Evolutionary conservation across 202 grass and related monocot genomes (phyloP), one percentile per base, ranked within the genome.

Genomic region (Zizania palustris): DNA sequence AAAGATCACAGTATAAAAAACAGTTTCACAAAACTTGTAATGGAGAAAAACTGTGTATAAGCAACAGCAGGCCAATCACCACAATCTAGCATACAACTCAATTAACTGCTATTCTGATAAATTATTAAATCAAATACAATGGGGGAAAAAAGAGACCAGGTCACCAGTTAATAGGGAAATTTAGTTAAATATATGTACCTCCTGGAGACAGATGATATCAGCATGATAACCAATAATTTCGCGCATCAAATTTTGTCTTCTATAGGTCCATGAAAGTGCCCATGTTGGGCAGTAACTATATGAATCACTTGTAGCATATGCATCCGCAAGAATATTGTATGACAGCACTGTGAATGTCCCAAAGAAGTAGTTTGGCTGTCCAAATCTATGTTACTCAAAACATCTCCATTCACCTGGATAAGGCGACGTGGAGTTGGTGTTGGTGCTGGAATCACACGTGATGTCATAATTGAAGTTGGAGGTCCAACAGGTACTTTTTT

Each of bases 181-280:
- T 45, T n/a, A 72, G 19, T 48, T 58, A 42, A 22, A 45, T 28
- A 83, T 59, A 71, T 40, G 14, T 95, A 96, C 96, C 96, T 99
- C 96, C 81, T 99, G 96, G 75, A 99, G 96, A 83, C 96, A 99
- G 67, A 99, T 90, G 58, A 99, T 99, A 82, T 99, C 96, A 42
- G 96, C 90, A 87, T 93, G 96, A 58, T 99, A 99, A 15, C 92
- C 92, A 82, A 96, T 86, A 84, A 99, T 99, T 80, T 99, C 96
- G 16, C 89, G 89, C 71, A 99, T 75, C 81, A 99, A 93, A 77
- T 99, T 99, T 72, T 99, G 96, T 65, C 92, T 91, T 79, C 96
- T 92, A 14, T 99, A 99, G 11, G 92, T 81, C 96, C 92, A 99
- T 36, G 92, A 93, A 59, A 99, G 88, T 60, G 96, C 96, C 96